Percentiles rank a stretch among this genome's conserved stretches.
phyloP scores from a whole-genome alignment of 768 basidiomycete species.

The Pisolithus sp. region DNA sequence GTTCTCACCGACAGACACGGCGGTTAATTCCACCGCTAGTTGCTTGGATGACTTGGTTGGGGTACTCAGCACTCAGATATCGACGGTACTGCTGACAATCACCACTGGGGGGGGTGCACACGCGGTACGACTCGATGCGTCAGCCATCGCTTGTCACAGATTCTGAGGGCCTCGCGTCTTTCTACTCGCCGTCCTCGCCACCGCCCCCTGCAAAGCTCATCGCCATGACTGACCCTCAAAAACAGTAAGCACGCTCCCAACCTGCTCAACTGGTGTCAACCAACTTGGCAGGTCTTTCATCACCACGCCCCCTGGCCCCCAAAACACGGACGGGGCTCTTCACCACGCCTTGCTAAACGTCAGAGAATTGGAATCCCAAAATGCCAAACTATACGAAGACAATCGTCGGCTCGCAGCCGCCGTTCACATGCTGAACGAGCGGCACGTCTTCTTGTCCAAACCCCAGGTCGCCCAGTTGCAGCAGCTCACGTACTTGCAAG shows the following conservation, averaged over 20 bases:
- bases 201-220: too few relatives aligned
- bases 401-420: constrained; percentile 28
- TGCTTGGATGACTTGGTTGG: too few relatives aligned
- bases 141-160: too few relatives aligned
- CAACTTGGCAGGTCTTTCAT: constrained; percentile 29
- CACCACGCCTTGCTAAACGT: constrained; percentile 27
- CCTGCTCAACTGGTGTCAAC: neutral
- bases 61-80: too few relatives aligned
- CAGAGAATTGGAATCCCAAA: constrained; percentile 22
- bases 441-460: constrained; percentile 15
- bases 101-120: too few relatives aligned
- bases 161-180: too few relatives aligned
- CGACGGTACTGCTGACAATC: too few relatives aligned
- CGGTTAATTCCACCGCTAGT: too few relatives aligned
- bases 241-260: neutral
- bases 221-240: neutral
- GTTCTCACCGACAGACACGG: neutral
- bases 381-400: constrained; percentile 32
- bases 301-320: constrained; percentile 36
- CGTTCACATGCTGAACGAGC: constrained; percentile 27
- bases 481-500: constrained; percentile 19
- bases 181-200: too few relatives aligned
- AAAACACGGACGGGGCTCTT: constrained; percentile 30
- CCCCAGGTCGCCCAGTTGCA: constrained; percentile 12
- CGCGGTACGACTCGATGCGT: too few relatives aligned